phyloP scores from a whole-genome alignment of 108 stramenopile genomes.

The Nannochloropsis salina region DNA sequence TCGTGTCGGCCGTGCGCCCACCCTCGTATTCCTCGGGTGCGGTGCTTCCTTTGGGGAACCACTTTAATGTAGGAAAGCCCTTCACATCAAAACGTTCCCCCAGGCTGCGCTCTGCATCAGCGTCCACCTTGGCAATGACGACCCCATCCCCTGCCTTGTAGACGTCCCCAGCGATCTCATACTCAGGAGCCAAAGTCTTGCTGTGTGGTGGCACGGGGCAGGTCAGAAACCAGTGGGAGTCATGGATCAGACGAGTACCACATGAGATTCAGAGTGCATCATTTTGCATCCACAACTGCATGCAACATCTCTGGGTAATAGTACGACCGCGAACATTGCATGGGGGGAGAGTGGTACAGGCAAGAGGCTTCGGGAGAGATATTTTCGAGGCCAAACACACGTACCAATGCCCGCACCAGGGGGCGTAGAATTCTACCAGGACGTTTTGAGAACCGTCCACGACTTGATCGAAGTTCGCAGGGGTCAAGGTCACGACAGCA shows the following conservation, averaged over 20 bases:
- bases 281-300: background rate
- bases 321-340: background rate
- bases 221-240: conserved; percentile 18
- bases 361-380: background rate
- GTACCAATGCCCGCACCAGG: conserved; percentile 38
- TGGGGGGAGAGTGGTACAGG: background rate
- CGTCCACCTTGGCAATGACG: conserved; percentile 50
- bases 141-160: conserved; percentile 32
- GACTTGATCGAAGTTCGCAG: conserved; percentile 10
- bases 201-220: background rate
- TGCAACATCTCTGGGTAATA: background rate
- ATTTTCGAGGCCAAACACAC: background rate
- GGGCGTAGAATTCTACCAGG: conserved; percentile 37
- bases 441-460: background rate
- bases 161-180: conserved; percentile 23
- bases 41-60: conserved; percentile 39
- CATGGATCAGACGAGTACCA: background rate
- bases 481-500: conserved; percentile 14
- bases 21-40: conserved; percentile 47
- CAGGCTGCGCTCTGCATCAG: conserved; percentile 30
- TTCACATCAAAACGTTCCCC: conserved; percentile 43
- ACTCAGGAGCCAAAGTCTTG: conserved; percentile 53
- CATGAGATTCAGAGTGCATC: background rate
- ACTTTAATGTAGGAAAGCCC: conserved; percentile 55
- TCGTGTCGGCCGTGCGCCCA: conserved; percentile 38